Conservation (phyloP, 78 protist genomes). For the Dictyostelium brefeldianum region DNA sequence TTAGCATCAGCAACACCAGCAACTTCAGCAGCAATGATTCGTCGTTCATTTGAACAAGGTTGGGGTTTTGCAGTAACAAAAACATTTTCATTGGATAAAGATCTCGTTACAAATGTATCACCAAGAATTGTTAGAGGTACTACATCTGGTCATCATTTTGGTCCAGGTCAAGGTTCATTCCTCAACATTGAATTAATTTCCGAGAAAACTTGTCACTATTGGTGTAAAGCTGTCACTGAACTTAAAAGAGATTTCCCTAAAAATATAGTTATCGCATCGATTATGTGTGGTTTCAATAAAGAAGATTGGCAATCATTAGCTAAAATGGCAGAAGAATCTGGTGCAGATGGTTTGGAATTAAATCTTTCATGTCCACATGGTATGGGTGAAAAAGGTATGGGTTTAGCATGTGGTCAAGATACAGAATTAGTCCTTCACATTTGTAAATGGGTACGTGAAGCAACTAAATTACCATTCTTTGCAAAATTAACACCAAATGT, state of each 20-base stretch:
- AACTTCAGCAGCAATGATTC: slow-evolving; percentile 93
- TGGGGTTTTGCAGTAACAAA: slow-evolving; percentile 99
- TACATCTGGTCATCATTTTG: slow-evolving; percentile 88
- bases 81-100: slow-evolving; percentile 96
- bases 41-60: slow-evolving; percentile 97
- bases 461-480: slow-evolving; percentile 93
- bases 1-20: slow-evolving; percentile 97
- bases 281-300: slow-evolving; percentile 92
- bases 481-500: slow-evolving; percentile 98
- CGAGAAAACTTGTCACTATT: slow-evolving; percentile 96
- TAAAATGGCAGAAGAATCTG: slow-evolving; percentile 87
- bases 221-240: slow-evolving; percentile 94
- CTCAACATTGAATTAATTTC: slow-evolving; percentile 97
- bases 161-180: slow-evolving; percentile 96
- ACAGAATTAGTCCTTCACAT: slow-evolving; percentile 93
- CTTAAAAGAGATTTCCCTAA: slow-evolving; percentile 94
- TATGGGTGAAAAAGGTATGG: slow-evolving; percentile 97
- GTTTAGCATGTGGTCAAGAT: slow-evolving; percentile 96
- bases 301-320: slow-evolving; percentile 96
- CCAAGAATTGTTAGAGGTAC: slow-evolving; percentile 95
- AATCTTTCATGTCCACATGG: slow-evolving; percentile 99
- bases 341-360: slow-evolving; percentile 95
- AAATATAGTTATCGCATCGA: slow-evolving; percentile 89
- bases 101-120: slow-evolving; percentile 93
- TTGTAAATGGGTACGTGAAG: slow-evolving; percentile 92